phyloP scores from a whole-genome alignment of 2,329 filamentous ascomycete genomes.

The Penicillium sp. region DNA sequence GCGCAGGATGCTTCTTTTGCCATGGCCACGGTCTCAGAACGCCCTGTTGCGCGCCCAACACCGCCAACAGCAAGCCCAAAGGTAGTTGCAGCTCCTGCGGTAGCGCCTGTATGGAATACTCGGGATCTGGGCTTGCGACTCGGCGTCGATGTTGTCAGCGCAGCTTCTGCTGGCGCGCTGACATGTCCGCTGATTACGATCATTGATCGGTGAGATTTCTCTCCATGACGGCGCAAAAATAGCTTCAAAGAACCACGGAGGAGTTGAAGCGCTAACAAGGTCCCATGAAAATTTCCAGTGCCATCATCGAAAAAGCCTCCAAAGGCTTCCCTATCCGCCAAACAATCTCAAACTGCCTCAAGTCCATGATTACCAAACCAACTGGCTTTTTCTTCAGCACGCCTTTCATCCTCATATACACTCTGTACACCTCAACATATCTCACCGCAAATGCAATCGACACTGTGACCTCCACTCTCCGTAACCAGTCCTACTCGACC shows the following conservation, averaged over 20 bases:
- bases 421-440: slow-evolving; percentile 86
- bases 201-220: slow-evolving; percentile 71
- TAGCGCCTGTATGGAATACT: slow-evolving; percentile 68
- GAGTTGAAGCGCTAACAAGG: not conserved
- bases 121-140: slow-evolving; percentile 69
- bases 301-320: slow-evolving; percentile 56
- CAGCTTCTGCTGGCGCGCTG: slow-evolving; percentile 70
- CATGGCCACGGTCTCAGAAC: slow-evolving; percentile 31
- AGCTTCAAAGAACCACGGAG: not conserved
- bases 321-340: slow-evolving; percentile 48
- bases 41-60: slow-evolving; percentile 12
- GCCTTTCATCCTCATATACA: slow-evolving; percentile 55
- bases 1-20: slow-evolving; percentile 31
- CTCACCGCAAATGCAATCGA: slow-evolving; percentile 86
- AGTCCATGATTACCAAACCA: slow-evolving; percentile 46
- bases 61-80: not conserved
- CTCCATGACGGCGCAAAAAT: not conserved
- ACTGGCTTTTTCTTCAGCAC: slow-evolving; percentile 51
- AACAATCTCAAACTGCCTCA: slow-evolving; percentile 47
- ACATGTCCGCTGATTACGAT: slow-evolving; percentile 85
- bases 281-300: slow-evolving; percentile 33
- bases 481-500: slow-evolving; percentile 57
- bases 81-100: not conserved
- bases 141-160: slow-evolving; percentile 69
- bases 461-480: slow-evolving; percentile 70